Evolutionary conservation across 352 stramenopile species (phyloP), one percentile per base, ranked within the genome.

Genomic region (Globisporangium echinulatum): DNA sequence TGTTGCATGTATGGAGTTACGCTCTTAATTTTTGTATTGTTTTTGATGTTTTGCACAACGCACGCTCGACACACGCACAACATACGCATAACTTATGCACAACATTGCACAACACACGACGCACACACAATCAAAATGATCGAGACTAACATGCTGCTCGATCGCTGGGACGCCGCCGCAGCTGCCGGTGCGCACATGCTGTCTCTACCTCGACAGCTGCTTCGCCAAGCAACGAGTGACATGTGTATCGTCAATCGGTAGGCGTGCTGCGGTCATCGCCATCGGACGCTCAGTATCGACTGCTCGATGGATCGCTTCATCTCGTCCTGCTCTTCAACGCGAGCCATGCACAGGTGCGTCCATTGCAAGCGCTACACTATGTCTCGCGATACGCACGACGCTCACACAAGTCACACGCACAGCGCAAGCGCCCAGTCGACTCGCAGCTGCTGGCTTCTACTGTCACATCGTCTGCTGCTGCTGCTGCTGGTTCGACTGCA

Each of bases 401-500:
- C 47, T 56, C 38, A 36, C 8, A 15, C 7, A 38, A 33, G 7
- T 49, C 17, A 10, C 15, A 6, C 6, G 19, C 1, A 15, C n/a
- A 82, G 74, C 66, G 50, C 25, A 86, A 86, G 63, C 70, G 76
- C 1, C 74, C 71, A 14, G 70, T 70, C 10, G 74, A 83, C 40
- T 38, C 58, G 6, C 59, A 71, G 52, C 67, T 83, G 5, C 25
- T 74, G 37, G 25, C 37, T 3, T 15, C 44, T n/a, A 0, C 19
- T 25, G 40, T 1, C 40, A 44, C 40, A 2, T 7, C 40, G 3
- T 13, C 40, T 44, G 19, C 19, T 25, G 19, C 19, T 25, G 19
- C 19, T 25, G 19, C n/a, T n/a, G n/a, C n/a, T n/a, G n/a, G 19
- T 25, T 25, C 19, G 19, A 1, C 19, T 11, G 40, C 40, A 44